Evolutionary conservation across 2,329 filamentous ascomycete genomes (phyloP), one percentile per base, ranked within the genome.

Genomic region (Tolypocladium inflatum): DNA sequence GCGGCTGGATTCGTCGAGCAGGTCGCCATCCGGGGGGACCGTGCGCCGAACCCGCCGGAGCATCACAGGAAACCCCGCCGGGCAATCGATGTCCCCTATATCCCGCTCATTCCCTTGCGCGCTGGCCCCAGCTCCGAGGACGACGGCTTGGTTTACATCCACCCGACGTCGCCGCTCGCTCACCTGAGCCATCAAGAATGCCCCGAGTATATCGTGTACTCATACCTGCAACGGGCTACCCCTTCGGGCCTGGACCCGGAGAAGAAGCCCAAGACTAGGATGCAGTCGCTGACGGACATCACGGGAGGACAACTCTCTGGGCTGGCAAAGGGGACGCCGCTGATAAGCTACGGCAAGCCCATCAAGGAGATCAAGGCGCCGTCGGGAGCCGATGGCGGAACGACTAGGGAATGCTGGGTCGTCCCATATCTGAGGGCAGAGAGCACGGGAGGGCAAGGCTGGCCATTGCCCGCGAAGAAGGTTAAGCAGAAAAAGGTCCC

Each of bases 1-100:
- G 90, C 93, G 0, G 88, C 91, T 0, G 94, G 93, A 1, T 97
- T 97, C 75, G 85, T 97, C 67, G 94, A 99, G 72, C 89, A 97
- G 64, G 83, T 99, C 45, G 94, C 94, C 52, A 91, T 97, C 64
- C 89, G 94, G 60, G 90, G 90, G 4, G 93, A 99, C 71, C 78
- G 91, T n/a, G 81, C 90, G 0, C 90, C 91, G 0, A 81, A 80
- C 15, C 89, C 90, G 0, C 86, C 87, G 1, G 85, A 87, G 61
- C 74, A 81, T 56, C 74, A 78, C 52, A 80, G 87, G 21, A 90
- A 89, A 61, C 90, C 92, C 0, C 85, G 84, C 55, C 84, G 91
- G n/a, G 89, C 92, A 2, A 95, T 94, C 63, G 91, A 97, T 64
- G 89, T 97, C 3, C 89, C 93, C 0, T 99, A 97, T 69, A 73